These are phyloP conservation scores for Neurospora tetraspora DNA, from an alignment of 495 filamentous ascomycete species.

Conservation along the genomic window DNA sequence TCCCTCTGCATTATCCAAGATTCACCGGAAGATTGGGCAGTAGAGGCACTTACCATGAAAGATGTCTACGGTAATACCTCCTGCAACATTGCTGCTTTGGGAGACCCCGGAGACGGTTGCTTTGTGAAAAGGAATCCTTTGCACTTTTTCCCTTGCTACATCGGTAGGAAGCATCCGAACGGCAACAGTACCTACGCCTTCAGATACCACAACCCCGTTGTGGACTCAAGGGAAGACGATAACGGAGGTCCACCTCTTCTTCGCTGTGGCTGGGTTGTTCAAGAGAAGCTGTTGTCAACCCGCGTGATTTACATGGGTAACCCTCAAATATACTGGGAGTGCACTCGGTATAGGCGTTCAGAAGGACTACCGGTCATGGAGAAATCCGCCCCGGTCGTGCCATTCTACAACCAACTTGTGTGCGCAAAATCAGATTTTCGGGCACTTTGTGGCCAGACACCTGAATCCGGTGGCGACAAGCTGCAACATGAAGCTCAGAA, in stretches of 20 bases:
- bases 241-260: background rate
- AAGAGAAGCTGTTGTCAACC: background rate
- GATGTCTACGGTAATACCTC: background rate
- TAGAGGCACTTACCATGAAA: background rate
- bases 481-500: background rate
- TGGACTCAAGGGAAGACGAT: background rate
- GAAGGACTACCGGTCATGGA: background rate
- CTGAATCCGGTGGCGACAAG: background rate
- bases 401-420: background rate
- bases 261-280: background rate
- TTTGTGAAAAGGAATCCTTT: background rate
- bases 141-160: background rate
- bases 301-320: background rate
- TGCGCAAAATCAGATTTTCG: background rate
- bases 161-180: background rate
- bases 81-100: background rate
- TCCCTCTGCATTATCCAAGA: conserved; percentile 25
- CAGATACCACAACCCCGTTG: background rate
- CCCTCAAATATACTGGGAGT: background rate
- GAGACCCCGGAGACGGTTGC: background rate
- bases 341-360: background rate
- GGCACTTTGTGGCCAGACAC: background rate
- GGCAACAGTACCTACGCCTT: background rate
- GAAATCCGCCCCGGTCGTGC: rapidly evolving
- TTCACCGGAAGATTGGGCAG: background rate